A percentile compares a stretch with the other conserved stretches of the same genome.
phyloP scores from a whole-genome alignment of 139 green algal species.

The Chlorella sp. region DNA sequence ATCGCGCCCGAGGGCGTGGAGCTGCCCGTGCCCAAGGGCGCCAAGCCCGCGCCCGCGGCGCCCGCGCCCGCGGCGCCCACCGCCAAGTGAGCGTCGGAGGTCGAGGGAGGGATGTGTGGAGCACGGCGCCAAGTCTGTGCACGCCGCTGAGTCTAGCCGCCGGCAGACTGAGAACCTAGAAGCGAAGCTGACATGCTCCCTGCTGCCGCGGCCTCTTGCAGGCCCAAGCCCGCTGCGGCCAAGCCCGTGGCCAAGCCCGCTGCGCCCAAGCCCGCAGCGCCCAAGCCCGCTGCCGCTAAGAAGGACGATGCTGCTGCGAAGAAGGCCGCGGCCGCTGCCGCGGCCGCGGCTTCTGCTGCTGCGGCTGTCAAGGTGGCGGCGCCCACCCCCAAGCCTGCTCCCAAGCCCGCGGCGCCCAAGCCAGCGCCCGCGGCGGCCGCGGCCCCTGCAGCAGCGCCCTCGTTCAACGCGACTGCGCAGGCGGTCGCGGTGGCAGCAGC shows the following conservation, averaged over 20 bases:
- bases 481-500: slow-evolving; percentile 21
- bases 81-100: neutral
- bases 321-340: slow-evolving; percentile 9
- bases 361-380: slow-evolving; percentile 11
- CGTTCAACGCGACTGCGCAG: neutral
- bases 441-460: neutral
- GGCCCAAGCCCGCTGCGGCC: slow-evolving; percentile 5
- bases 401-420: neutral
- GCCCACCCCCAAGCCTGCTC: too few relatives aligned
- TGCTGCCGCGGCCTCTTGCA: neutral
- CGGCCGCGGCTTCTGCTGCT: slow-evolving; percentile 11
- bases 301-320: neutral
- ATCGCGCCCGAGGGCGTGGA: neutral
- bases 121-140: neutral
- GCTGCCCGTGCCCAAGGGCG: too few relatives aligned
- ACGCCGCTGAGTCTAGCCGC: neutral
- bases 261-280: slow-evolving; percentile 1
- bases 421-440: neutral
- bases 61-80: neutral
- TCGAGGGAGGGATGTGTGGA: neutral
- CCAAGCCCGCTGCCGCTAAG: neutral
- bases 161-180: neutral
- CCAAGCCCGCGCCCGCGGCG: too few relatives aligned
- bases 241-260: slow-evolving; percentile 21
- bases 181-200: slow-evolving; percentile 2